Evolutionary conservation across 768 basidiomycete species (phyloP).

Genomic region (Cyclocybe aegerita): DNA sequence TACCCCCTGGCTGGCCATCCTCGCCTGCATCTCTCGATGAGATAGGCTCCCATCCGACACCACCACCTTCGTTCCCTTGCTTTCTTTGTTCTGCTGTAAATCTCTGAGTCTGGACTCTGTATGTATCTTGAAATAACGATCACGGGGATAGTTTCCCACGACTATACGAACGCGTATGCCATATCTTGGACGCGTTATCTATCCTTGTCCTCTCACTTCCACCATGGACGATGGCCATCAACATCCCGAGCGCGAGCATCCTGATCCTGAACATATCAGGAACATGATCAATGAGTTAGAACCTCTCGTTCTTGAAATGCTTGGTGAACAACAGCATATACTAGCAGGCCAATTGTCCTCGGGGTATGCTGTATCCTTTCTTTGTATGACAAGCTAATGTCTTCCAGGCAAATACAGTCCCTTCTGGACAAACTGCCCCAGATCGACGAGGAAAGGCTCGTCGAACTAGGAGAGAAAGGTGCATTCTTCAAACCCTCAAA

Average conservation of each 20-base stretch:
- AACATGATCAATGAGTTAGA: too few relatives aligned
- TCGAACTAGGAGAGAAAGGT: slow-evolving; percentile 49
- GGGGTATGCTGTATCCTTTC: not conserved
- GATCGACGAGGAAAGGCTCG: slow-evolving; percentile 47
- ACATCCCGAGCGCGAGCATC: too few relatives aligned
- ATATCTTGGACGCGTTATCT: too few relatives aligned
- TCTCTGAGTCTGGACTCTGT: slow-evolving; percentile 19
- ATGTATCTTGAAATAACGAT: slow-evolving; percentile 15
- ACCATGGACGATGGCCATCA: too few relatives aligned
- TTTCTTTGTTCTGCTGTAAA: slow-evolving; percentile 23
- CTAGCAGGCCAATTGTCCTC: slow-evolving; percentile 9
- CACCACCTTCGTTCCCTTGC: slow-evolving; percentile 11
- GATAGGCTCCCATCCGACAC: not conserved
- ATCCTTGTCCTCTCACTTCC: too few relatives aligned
- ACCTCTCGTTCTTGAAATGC: too few relatives aligned
- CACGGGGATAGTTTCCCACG: slow-evolving; percentile 24
- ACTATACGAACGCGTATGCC: slow-evolving; percentile 9
- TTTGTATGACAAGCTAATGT: not conserved
- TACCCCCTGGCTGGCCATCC: slow-evolving; percentile 11
- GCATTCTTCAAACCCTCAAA: not conserved
- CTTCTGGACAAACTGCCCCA: slow-evolving; percentile 47
- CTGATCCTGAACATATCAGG: too few relatives aligned
- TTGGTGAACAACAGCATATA: slow-evolving; percentile 1
- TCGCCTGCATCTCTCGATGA: slow-evolving; percentile 10
- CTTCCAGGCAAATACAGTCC: slow-evolving; percentile 35